Evolutionary conservation across 225 moss, liverwort and hornwort species (phyloP).

Genomic region (Lunularia cruciata): DNA sequence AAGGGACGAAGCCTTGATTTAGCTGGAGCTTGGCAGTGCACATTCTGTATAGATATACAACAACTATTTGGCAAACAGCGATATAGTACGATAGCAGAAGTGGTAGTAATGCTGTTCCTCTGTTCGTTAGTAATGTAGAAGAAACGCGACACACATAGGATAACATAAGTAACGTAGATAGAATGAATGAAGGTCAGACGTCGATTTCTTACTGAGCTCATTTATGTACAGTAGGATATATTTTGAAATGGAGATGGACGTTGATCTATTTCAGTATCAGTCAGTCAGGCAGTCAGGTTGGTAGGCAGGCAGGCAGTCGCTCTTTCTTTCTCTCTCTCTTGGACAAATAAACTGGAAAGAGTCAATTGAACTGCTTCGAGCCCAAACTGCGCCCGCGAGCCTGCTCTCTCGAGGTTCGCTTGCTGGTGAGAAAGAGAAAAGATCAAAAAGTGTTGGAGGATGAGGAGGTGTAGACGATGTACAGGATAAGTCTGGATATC

Average conservation of each 20-base stretch:
- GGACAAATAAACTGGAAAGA: not conserved
- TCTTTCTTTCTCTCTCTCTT: not conserved
- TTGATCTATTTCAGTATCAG: slow-evolving; percentile 2
- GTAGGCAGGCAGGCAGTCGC: not conserved
- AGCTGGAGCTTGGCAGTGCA: too few species aligned
- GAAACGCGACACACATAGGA: too few species aligned
- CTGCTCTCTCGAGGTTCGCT: slow-evolving; percentile 16
- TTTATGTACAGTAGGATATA: not conserved
- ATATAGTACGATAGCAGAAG: not conserved
- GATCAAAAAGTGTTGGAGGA: not conserved
- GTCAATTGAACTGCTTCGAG: not conserved
- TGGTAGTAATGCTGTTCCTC: not conserved
- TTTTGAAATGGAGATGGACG: slow-evolving; percentile 2
- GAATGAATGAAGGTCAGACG: slow-evolving; percentile 11
- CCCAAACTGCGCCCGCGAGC: not conserved
- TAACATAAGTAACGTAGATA: too few species aligned
- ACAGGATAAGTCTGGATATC: not conserved
- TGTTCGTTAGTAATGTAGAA: slow-evolving; percentile 6
- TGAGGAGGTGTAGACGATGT: not conserved
- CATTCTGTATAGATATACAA: too few species aligned
- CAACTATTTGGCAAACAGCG: not conserved
- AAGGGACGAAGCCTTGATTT: not conserved
- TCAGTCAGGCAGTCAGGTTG: not conserved
- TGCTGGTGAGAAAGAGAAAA: not conserved
- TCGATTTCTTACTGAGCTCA: not conserved